Conservation (phyloP, 208 protist genomes). For the Acanthamoeba culbertsoni region DNA sequence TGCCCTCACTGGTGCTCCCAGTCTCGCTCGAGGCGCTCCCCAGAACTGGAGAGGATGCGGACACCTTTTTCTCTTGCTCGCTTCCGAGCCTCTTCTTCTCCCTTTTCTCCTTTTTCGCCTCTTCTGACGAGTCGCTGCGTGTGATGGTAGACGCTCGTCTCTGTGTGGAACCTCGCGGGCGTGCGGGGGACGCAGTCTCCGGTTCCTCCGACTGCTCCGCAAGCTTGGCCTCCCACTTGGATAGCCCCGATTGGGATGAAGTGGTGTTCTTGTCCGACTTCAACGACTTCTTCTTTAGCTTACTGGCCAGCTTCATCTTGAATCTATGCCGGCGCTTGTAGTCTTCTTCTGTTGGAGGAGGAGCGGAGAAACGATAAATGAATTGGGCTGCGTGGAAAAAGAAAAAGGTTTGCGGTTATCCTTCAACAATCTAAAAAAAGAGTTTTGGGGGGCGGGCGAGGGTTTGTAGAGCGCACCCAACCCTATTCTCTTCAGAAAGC, state of each 20-base stretch:
- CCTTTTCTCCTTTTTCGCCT: not conserved
- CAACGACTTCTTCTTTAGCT: slow-evolving; percentile 6
- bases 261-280: not conserved
- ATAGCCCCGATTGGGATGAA: not conserved
- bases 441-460: too few species aligned
- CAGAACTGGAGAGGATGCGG: not conserved
- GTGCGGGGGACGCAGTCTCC: not conserved
- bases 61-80: not conserved
- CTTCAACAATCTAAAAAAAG: too few species aligned
- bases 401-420: too few species aligned
- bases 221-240: slow-evolving; percentile 4
- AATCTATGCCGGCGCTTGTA: not conserved
- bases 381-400: not conserved
- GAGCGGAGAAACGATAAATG: not conserved
- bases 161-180: not conserved
- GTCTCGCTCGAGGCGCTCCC: not conserved
- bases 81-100: not conserved
- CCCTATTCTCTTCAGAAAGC: too few species aligned
- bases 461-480: too few species aligned
- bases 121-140: not conserved
- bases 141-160: not conserved
- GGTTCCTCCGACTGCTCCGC: not conserved
- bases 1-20: not conserved
- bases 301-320: not conserved
- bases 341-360: not conserved